These are phyloP conservation scores for Nannizzia gypsea DNA, from an alignment of 2,329 filamentous ascomycete species.

Conservation along the genomic window DNA sequence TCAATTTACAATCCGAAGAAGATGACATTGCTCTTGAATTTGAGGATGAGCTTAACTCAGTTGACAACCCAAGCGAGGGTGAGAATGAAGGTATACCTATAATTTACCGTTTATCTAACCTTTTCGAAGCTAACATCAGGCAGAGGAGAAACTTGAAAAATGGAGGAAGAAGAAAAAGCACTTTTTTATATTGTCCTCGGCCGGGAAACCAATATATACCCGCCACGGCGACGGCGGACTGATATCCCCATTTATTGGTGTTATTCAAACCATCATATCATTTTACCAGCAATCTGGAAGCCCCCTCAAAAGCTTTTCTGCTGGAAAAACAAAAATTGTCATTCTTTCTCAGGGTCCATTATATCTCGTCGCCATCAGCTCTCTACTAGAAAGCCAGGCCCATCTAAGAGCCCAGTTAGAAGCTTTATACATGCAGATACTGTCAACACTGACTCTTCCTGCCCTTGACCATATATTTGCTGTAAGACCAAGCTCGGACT, in stretches of 20 bases:
- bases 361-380: slow-evolving; percentile 87
- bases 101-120: not conserved
- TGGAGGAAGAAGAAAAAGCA: slow-evolving; percentile 96
- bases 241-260: slow-evolving; percentile 86
- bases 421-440: slow-evolving; percentile 93
- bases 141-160: slow-evolving; percentile 39
- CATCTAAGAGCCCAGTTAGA: slow-evolving; percentile 83
- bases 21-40: slow-evolving; percentile 53
- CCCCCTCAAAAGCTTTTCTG: slow-evolving; percentile 68
- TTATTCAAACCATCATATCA: slow-evolving; percentile 94
- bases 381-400: slow-evolving; percentile 78
- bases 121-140: slow-evolving; percentile 16
- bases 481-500: slow-evolving; percentile 82
- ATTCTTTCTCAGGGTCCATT: slow-evolving; percentile 74
- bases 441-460: slow-evolving; percentile 87
- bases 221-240: slow-evolving; percentile 81
- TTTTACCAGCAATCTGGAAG: slow-evolving; percentile 80
- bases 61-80: slow-evolving; percentile 56
- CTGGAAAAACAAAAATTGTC: slow-evolving; percentile 76
- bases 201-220: slow-evolving; percentile 95
- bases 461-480: slow-evolving; percentile 77
- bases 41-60: slow-evolving; percentile 59
- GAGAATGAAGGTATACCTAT: slow-evolving; percentile 12
- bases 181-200: slow-evolving; percentile 89
- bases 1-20: slow-evolving; percentile 16